Evolutionary conservation across 2,329 filamentous ascomycete species (phyloP), one percentile per base, ranked within the genome.

Genomic region (Calonectria crousiana): DNA sequence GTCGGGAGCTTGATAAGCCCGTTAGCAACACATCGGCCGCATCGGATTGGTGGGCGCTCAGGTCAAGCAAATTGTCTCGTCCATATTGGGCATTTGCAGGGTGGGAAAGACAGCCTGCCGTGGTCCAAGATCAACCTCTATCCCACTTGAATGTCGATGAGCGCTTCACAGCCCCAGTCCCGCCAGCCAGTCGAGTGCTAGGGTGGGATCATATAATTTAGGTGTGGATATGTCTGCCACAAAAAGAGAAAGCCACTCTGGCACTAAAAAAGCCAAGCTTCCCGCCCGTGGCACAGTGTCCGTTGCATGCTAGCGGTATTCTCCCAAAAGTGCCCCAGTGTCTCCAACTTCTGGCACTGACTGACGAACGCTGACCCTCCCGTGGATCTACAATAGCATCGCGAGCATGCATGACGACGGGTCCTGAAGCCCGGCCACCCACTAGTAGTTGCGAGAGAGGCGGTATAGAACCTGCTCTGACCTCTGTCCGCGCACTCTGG

Each of bases 181-280:
- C 23, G n/a, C 28, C 34, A 67, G 44, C 44, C 44, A 28, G 47
- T 51, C 28, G 26, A 49, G 11, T 52, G 53, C 18, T 20, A 32
- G 66, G 34, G 66, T 62, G 56, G 56, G 18, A 44, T 34, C 65
- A 69, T 47, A 60, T 56, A 66, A 36, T 64, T 47, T 73, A 53
- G 58, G 56, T 58, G 68, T 71, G 69, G 53, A 26, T 38, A 66
- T 66, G 47, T 49, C 36, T 32, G 32, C 32, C 23, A 53, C 58
- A 44, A 36, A 53, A 41, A 56, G 23, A 30, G 60, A 52, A 69
- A 69, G 71, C 67, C 67, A 60, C 67, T 23, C 28, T 53, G 41
- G 60, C 75, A 68, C 76, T 77, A 78, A 74, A 71, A 74, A 69
- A 71, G 74, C 78, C 76, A 76, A 77, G 74, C 67, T 70, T 76